Evolutionary conservation across 257 asterid species (phyloP), one percentile per base, ranked within the genome.

Genomic region (Solanum megistacrolobum): DNA sequence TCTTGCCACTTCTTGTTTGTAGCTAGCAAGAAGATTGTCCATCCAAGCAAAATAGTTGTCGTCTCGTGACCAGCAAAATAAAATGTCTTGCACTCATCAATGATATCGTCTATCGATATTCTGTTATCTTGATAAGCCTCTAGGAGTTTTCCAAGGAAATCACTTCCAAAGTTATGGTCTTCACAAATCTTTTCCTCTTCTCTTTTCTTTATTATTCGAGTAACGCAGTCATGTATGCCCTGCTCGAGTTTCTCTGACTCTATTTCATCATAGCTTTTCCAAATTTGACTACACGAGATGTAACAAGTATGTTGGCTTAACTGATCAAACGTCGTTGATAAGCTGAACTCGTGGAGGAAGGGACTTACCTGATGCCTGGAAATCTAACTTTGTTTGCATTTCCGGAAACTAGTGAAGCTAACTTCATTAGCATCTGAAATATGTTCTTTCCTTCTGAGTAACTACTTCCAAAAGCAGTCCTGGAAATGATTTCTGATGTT

Each of bases 41-140:
- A 96, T 35, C 91, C 87, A 29, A 96, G 95, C 83, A 93, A 84
- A 2, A 94, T 88, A 9, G 94, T 89, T 3, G 98, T 89, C 2
- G 98, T 96, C 89, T 95, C 98, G 5, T 95, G 98, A 25, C 98
- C 98, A 3, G 98, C 98, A 14, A 94, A 94, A 87, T 95, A 93
- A 90, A 95, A 90, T 55, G 96, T 92, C 85, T 94, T 95, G 93
- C 98, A 95, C 65, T 95, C 98, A 85, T 95, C 98, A 34, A 92
- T 93, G 46, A 94, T 91, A n/a, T 29, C 31, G 72, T 95, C 94
- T 21, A 92, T 62, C 1, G 94, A 83, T 31, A 93, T 90, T 90
- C 66, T 78, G 1, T 62, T 55, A 14, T 83, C 89, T 35, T 89
- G 78, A 76, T 92, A 83, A 52, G 91, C 89, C 90, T 93, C 94